phyloP scores from a whole-genome alignment of 192 early-diverging fungal species.

The Linnemannia hyalina region DNA sequence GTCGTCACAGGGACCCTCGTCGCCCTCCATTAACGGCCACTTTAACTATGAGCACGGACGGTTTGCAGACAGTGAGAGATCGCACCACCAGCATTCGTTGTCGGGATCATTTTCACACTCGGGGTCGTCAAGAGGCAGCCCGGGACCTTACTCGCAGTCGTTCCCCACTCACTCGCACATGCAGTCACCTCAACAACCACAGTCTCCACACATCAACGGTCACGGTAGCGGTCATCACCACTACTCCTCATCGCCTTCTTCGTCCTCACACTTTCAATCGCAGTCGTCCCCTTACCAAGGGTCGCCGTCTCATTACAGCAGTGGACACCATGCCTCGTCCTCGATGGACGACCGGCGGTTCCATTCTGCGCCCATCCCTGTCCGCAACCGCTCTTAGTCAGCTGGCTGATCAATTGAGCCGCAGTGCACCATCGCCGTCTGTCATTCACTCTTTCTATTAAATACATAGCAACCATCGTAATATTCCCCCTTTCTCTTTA shows the following conservation, averaged over 20 bases:
- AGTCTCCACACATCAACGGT: constrained; percentile 26
- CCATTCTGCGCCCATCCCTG: constrained; percentile 54
- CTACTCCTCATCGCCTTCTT: constrained; percentile 46
- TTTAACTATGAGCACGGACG: constrained; percentile 27
- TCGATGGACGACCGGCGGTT: constrained; percentile 42
- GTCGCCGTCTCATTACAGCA: not conserved
- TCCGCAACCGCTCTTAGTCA: constrained; percentile 34
- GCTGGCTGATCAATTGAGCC: not conserved
- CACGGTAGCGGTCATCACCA: constrained; percentile 25
- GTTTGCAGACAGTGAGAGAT: constrained; percentile 10
- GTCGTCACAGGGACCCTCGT: constrained; percentile 26
- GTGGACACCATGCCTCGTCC: constrained; percentile 25
- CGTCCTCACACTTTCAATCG: constrained; percentile 36
- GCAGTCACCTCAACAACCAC: constrained; percentile 23
- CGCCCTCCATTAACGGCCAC: constrained; percentile 21
- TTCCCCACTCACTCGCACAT: constrained; percentile 30
- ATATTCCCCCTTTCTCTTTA: constrained; percentile 3
- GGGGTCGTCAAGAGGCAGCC: constrained; percentile 29
- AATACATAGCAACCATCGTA: not conserved
- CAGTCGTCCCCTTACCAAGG: constrained; percentile 17
- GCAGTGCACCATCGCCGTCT: not conserved
- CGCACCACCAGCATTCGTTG: constrained; percentile 40
- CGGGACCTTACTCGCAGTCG: constrained; percentile 42
- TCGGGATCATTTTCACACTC: constrained; percentile 34
- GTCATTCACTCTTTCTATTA: not conserved